Conservation (phyloP, 352 stramenopile genomes). For the Pythium guiyangense region DNA sequence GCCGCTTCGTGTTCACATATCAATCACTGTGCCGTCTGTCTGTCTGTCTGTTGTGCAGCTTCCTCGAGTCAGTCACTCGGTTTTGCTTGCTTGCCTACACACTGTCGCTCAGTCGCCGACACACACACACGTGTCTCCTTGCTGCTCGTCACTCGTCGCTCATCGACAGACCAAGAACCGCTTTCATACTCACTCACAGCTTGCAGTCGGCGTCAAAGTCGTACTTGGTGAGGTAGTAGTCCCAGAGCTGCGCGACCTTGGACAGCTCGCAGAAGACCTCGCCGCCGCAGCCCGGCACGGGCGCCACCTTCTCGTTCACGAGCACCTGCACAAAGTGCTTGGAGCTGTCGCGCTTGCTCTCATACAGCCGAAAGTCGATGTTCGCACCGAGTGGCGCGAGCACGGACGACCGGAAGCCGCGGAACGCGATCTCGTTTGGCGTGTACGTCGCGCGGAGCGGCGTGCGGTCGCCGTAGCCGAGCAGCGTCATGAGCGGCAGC, state of each 20-base stretch:
- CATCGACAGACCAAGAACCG: not conserved
- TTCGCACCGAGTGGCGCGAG: constrained; percentile 46
- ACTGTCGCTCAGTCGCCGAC: no score
- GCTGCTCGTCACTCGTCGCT: not conserved
- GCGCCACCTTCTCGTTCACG: constrained; percentile 29
- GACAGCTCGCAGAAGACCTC: constrained; percentile 18
- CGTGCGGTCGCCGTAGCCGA: constrained; percentile 36
- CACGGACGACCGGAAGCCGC: constrained; percentile 32
- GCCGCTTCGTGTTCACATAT: no score
- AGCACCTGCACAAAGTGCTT: constrained; percentile 21
- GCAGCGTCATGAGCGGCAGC: constrained; percentile 57
- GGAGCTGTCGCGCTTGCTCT: no score
- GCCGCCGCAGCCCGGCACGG: constrained; percentile 18
- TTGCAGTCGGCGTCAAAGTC: constrained; percentile 12
- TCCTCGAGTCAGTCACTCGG: no score
- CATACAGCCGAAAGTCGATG: constrained; percentile 34
- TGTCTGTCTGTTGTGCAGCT: no score
- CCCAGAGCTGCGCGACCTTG: constrained; percentile 14
- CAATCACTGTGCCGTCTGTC: no score
- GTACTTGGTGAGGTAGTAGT: constrained; percentile 5
- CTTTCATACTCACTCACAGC: not conserved
- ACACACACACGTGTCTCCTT: not conserved
- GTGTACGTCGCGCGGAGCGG: constrained; percentile 24
- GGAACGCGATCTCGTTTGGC: constrained; percentile 20
- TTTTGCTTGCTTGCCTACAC: no score